These are phyloP conservation scores for Xylona heveae DNA, from an alignment of 495 filamentous ascomycete genomes.

Conservation along the genomic window DNA sequence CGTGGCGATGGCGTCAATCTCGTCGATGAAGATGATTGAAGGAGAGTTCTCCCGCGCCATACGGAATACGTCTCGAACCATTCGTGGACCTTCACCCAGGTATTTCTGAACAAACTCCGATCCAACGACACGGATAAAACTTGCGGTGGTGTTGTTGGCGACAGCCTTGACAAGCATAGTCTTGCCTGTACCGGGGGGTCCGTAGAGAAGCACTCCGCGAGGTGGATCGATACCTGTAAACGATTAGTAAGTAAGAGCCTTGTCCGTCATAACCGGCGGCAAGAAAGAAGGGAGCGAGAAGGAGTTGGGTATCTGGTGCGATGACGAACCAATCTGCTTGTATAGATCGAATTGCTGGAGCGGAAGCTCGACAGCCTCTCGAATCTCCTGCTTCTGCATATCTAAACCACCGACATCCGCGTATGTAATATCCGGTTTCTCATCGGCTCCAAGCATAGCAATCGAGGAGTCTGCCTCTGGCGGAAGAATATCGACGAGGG, in stretches of 20 bases:
- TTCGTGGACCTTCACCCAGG: conserved; percentile 87
- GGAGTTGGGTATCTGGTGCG: no score
- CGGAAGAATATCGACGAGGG: conserved; percentile 92
- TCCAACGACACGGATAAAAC: conserved; percentile 93
- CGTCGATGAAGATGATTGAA: conserved; percentile 98
- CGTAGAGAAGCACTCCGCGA: conserved; percentile 87
- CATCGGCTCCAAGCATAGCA: conserved; percentile 86
- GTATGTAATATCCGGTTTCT: conserved; percentile 97
- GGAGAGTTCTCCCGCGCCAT: conserved; percentile 98
- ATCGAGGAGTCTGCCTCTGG: conserved; percentile 97
- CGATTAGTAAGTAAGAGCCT: conserved; percentile 1
- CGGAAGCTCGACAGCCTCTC: conserved; percentile 90
- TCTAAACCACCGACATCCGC: conserved; percentile 94
- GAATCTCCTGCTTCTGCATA: conserved; percentile 99
- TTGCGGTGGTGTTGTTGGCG: conserved; percentile 92
- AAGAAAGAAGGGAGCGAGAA: no score
- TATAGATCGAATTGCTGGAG: conserved; percentile 96
- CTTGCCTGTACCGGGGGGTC: conserved; percentile 92
- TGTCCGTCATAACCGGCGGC: no score
- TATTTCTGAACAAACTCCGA: conserved; percentile 99
- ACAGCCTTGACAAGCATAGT: conserved; percentile 98
- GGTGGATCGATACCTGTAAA: conserved; percentile 76
- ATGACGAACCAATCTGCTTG: conserved; percentile 59
- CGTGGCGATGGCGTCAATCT: conserved; percentile 96
- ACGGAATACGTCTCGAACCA: conserved; percentile 97